phyloP scores from a whole-genome alignment of 495 filamentous ascomycete species.

The Podospora bellae-mahoneyi region DNA sequence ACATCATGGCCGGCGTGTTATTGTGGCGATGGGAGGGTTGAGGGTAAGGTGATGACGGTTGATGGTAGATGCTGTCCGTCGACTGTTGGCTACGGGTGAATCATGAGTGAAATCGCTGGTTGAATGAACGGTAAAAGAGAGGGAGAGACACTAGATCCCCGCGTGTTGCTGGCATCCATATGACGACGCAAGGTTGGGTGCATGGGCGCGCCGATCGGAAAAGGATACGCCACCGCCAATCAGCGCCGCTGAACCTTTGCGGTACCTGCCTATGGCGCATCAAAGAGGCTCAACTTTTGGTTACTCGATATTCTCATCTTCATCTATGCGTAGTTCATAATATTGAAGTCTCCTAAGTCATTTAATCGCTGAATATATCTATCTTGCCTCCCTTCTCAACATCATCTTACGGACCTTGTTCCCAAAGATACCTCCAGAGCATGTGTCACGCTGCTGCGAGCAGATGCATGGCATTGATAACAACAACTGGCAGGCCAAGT shows the following conservation, averaged over 20 bases:
- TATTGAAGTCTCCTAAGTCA: too few relatives aligned
- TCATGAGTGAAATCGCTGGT: neutral
- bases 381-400: neutral
- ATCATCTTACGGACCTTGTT: neutral
- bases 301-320: neutral
- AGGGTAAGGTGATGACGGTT: neutral
- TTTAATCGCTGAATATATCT: neutral
- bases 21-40: neutral
- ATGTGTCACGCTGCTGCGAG: neutral
- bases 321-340: neutral
- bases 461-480: neutral
- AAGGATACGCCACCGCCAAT: constrained; percentile 14
- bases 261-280: neutral
- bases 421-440: neutral
- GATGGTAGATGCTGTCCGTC: neutral
- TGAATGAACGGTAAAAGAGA: neutral
- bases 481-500: neutral
- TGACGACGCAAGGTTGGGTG: constrained; percentile 18
- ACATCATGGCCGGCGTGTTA: constrained; percentile 42
- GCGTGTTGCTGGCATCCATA: constrained; percentile 10
- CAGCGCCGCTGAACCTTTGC: constrained; percentile 2
- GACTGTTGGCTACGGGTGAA: neutral
- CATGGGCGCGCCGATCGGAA: constrained; percentile 10
- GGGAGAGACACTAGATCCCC: neutral
- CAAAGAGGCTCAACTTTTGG: neutral